These are phyloP conservation scores for Pleurotus eryngii DNA, from an alignment of 768 basidiomycete genomes.

Conservation along the genomic window DNA sequence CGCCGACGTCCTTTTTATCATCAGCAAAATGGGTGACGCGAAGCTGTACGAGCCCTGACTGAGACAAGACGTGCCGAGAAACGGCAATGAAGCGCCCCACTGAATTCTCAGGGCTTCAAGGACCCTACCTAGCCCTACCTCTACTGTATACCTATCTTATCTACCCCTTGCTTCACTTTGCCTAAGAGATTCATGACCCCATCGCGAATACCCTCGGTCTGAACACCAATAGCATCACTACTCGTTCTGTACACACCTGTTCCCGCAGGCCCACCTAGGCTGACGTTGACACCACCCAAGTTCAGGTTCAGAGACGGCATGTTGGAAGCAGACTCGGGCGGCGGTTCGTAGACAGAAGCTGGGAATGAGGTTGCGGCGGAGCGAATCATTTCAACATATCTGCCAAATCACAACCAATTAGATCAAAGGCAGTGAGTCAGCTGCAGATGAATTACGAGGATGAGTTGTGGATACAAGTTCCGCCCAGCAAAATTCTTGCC, in stretches of 20 bases:
- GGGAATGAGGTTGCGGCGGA: constrained; percentile 64
- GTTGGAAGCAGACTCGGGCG: constrained; percentile 67
- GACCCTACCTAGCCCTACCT: background rate
- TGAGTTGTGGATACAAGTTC: constrained; percentile 94
- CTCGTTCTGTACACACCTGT: constrained; percentile 84
- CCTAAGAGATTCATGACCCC: constrained; percentile 85
- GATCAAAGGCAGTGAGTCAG: background rate
- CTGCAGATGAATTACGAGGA: constrained; percentile 55
- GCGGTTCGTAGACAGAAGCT: constrained; percentile 67
- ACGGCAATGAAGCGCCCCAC: no score
- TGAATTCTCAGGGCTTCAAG: no score
- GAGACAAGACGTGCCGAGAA: no score
- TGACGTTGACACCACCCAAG: constrained; percentile 89
- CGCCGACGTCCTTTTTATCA: no score
- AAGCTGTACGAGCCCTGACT: no score
- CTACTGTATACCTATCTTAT: constrained; percentile 50
- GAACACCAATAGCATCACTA: constrained; percentile 68
- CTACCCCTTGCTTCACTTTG: constrained; percentile 85
- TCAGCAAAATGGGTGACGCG: no score
- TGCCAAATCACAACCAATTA: constrained; percentile 23
- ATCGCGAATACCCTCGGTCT: constrained; percentile 86
- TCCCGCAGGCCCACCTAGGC: constrained; percentile 82
- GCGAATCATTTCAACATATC: constrained; percentile 88
- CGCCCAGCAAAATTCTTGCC: constrained; percentile 82
- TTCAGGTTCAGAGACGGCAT: constrained; percentile 87